A percentile compares a stretch with the other conserved stretches of the same genome.
Conservation (phyloP, 2,329 filamentous ascomycete species). For the Epichloe gansuensis region DNA sequence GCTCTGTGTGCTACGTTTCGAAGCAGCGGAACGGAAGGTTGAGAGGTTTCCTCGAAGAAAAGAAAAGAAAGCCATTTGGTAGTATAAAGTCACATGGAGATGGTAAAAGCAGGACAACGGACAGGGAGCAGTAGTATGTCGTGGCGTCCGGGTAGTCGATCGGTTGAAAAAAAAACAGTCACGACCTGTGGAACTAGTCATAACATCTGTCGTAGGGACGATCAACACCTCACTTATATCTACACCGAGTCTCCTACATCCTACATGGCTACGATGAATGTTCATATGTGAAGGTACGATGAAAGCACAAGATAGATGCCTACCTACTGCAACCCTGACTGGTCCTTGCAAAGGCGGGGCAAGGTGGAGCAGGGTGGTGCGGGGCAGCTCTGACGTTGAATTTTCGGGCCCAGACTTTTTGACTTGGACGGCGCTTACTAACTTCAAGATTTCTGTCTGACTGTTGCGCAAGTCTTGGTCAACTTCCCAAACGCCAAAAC, state of each 20-base stretch:
- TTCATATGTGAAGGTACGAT: too few species aligned
- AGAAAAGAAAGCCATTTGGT: background rate
- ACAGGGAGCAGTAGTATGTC: too few species aligned
- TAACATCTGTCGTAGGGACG: background rate
- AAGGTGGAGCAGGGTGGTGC: background rate
- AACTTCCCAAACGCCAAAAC: background rate
- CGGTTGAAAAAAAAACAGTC: background rate
- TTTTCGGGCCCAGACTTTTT: slow-evolving; percentile 4
- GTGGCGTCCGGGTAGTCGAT: background rate
- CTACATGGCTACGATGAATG: too few species aligned
- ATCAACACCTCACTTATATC: background rate
- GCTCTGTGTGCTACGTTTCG: slow-evolving; percentile 89
- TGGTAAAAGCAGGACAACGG: background rate
- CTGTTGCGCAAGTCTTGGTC: too few species aligned
- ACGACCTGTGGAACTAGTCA: too few species aligned
- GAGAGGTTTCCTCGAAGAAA: slow-evolving; percentile 10
- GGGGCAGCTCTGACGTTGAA: slow-evolving; percentile 7
- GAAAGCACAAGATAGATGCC: too few species aligned
- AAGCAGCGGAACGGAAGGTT: slow-evolving; percentile 84
- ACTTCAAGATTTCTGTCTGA: too few species aligned
- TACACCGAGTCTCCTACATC: too few species aligned
- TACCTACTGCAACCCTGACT: too few species aligned
- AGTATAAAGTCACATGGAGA: background rate
- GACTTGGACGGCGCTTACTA: too few species aligned
- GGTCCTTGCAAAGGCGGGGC: background rate